These are phyloP conservation scores for Aureobasidium sp. DNA, from an alignment of 2,329 filamentous ascomycete genomes.

Conservation along the genomic window DNA sequence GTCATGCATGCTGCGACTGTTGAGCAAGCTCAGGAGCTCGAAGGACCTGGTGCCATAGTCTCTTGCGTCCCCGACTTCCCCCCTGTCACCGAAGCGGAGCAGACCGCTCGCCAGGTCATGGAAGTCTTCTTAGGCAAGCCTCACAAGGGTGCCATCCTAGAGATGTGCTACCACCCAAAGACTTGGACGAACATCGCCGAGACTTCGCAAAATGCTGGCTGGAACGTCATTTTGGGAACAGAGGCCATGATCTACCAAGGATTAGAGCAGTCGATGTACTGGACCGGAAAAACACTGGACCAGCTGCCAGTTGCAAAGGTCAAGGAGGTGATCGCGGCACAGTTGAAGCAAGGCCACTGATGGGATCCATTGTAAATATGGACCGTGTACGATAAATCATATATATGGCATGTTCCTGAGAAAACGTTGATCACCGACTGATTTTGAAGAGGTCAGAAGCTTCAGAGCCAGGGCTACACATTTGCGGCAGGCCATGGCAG, in stretches of 20 bases:
- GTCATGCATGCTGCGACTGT: slow-evolving; percentile 54
- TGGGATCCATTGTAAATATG: neutral
- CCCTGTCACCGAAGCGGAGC: slow-evolving; percentile 49
- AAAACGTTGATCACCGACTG: too few relatives aligned
- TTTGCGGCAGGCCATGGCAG: too few relatives aligned
- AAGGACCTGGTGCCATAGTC: slow-evolving; percentile 57
- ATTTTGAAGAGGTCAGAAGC: too few relatives aligned
- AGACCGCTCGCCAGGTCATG: slow-evolving; percentile 47
- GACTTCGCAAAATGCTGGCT: slow-evolving; percentile 52
- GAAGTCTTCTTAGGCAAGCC: slow-evolving; percentile 41
- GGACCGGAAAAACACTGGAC: slow-evolving; percentile 53
- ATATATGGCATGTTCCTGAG: neutral
- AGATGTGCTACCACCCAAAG: slow-evolving; percentile 76
- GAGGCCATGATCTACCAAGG: slow-evolving; percentile 73
- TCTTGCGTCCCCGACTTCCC: slow-evolving; percentile 66
- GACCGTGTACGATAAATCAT: neutral
- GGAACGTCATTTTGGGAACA: slow-evolving; percentile 67
- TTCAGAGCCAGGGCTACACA: too few relatives aligned
- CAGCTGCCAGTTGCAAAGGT: slow-evolving; percentile 53
- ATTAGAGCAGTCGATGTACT: slow-evolving; percentile 51
- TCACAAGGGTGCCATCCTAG: slow-evolving; percentile 55
- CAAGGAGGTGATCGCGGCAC: slow-evolving; percentile 42
- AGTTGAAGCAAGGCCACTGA: slow-evolving; percentile 14
- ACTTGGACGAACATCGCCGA: slow-evolving; percentile 59
- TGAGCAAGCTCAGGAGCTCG: slow-evolving; percentile 49